These are phyloP conservation scores for Suillus discolor DNA, from an alignment of 768 basidiomycete species.

Conservation along the genomic window DNA sequence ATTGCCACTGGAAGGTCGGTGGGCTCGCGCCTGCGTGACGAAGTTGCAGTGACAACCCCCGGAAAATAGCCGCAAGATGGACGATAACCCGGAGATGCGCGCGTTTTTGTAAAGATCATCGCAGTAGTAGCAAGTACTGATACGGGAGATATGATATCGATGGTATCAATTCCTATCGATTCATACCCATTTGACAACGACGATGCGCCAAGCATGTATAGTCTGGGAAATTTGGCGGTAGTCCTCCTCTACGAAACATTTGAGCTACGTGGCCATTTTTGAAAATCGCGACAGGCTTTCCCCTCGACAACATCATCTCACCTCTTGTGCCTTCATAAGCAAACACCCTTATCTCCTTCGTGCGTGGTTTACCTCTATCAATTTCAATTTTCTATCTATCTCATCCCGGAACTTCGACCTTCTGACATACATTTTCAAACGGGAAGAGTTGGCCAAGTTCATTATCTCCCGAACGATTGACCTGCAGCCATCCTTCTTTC, in stretches of 20 bases:
- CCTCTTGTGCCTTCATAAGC: background rate
- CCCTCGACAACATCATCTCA: background rate
- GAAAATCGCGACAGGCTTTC: background rate
- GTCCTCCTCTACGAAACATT: background rate
- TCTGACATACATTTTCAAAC: background rate
- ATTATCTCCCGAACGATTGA: background rate
- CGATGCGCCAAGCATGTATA: background rate
- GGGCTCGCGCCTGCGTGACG: background rate
- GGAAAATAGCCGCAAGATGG: background rate
- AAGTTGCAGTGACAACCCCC: background rate
- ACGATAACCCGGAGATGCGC: conserved; percentile 3
- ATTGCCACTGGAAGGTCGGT: background rate
- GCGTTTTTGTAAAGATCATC: background rate
- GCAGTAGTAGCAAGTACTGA: background rate
- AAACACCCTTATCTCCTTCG: background rate
- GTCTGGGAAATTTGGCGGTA: background rate
- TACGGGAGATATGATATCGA: conserved; percentile 4
- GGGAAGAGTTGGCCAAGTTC: background rate
- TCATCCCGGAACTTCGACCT: background rate
- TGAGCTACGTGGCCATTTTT: background rate
- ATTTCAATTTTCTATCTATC: conserved; percentile 2
- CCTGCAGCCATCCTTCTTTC: background rate
- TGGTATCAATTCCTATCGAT: background rate
- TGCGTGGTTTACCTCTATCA: background rate
- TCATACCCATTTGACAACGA: background rate